Evolutionary conservation across 2,329 filamentous ascomycete species (phyloP).

Genomic region (Pezicula carpinea): DNA sequence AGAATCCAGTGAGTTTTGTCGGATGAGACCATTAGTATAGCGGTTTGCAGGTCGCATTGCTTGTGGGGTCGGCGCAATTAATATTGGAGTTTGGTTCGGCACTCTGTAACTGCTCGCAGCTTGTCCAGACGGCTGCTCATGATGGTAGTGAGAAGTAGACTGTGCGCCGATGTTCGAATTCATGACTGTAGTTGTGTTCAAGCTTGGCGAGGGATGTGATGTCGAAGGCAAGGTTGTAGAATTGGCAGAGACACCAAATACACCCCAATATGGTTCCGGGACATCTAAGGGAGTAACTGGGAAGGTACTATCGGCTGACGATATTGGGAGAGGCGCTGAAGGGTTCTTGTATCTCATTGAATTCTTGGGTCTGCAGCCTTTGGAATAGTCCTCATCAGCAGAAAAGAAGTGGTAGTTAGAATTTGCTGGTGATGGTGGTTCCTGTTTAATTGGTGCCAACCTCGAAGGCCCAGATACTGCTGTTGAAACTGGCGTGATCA

Average conservation of each 20-base stretch:
- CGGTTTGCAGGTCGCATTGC: slow-evolving; percentile 13
- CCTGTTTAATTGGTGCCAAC: slow-evolving; percentile 13
- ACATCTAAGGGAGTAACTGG: slow-evolving; percentile 12
- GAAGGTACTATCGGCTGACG: slow-evolving; percentile 15
- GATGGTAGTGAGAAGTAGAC: slow-evolving; percentile 11
- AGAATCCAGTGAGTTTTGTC: slow-evolving; percentile 14
- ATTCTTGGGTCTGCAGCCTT: slow-evolving; percentile 10
- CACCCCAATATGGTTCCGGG: slow-evolving; percentile 15
- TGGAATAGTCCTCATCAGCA: slow-evolving; percentile 14
- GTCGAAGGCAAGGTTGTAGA: too few species aligned
- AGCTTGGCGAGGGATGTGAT: too few species aligned
- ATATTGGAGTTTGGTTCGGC: slow-evolving; percentile 13
- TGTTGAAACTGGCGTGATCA: slow-evolving; percentile 23
- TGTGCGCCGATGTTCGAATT: slow-evolving; percentile 8
- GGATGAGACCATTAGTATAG: slow-evolving; percentile 6
- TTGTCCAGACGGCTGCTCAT: slow-evolving; percentile 2
- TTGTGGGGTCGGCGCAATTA: slow-evolving; percentile 21
- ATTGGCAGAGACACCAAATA: too few species aligned
- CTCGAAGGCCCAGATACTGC: slow-evolving; percentile 16
- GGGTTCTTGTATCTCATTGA: slow-evolving; percentile 22
- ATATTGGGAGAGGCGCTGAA: slow-evolving; percentile 10
- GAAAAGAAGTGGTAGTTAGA: slow-evolving; percentile 13
- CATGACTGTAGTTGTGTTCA: background rate
- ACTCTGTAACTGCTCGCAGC: slow-evolving; percentile 6
- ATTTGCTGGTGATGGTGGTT: slow-evolving; percentile 12